Conservation (phyloP, 352 stramenopile species). For the Nothophytophthora sp. region DNA sequence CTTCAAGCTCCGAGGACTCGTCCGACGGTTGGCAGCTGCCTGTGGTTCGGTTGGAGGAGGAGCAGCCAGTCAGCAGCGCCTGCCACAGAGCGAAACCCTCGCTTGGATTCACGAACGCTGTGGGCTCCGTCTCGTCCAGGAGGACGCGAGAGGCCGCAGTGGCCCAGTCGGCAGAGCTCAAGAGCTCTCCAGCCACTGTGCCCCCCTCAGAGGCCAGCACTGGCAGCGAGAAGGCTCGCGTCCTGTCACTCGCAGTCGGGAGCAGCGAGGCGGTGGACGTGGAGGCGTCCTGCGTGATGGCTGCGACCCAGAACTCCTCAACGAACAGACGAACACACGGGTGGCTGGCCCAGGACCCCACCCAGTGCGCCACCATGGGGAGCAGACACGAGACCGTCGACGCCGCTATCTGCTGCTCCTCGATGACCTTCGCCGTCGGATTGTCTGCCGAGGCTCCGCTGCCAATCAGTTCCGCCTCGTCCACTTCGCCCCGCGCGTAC, state of each 20-base stretch:
- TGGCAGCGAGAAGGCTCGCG: slow-evolving; percentile 23
- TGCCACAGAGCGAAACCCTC: slow-evolving; percentile 45
- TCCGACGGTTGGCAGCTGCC: slow-evolving; percentile 18
- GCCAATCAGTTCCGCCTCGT: slow-evolving; percentile 12
- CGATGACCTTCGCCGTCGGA: slow-evolving; percentile 12
- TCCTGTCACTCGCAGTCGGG: slow-evolving; percentile 12
- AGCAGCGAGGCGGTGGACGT: slow-evolving; percentile 4
- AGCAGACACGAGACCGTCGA: slow-evolving; percentile 34
- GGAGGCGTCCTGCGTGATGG: slow-evolving; percentile 13
- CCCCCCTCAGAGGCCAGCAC: not conserved
- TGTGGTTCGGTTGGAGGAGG: slow-evolving; percentile 23
- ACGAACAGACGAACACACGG: slow-evolving; percentile 47
- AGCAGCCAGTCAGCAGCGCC: slow-evolving; percentile 38
- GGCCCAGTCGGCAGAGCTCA: slow-evolving; percentile 20
- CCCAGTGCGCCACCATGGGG: slow-evolving; percentile 46
- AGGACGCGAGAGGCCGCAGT: slow-evolving; percentile 19
- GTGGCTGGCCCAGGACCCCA: slow-evolving; percentile 54
- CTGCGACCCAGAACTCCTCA: slow-evolving; percentile 48
- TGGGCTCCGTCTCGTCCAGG: slow-evolving; percentile 28
- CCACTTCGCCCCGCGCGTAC: slow-evolving; percentile 16
- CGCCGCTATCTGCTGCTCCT: slow-evolving; percentile 11
- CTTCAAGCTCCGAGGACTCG: not conserved
- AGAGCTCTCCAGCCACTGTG: not conserved
- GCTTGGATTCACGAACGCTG: slow-evolving; percentile 29
- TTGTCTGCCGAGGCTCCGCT: slow-evolving; percentile 4